These are phyloP conservation scores for Scedosporium aurantiacum DNA, from an alignment of 2,329 filamentous ascomycete species.

Conservation along the genomic window DNA sequence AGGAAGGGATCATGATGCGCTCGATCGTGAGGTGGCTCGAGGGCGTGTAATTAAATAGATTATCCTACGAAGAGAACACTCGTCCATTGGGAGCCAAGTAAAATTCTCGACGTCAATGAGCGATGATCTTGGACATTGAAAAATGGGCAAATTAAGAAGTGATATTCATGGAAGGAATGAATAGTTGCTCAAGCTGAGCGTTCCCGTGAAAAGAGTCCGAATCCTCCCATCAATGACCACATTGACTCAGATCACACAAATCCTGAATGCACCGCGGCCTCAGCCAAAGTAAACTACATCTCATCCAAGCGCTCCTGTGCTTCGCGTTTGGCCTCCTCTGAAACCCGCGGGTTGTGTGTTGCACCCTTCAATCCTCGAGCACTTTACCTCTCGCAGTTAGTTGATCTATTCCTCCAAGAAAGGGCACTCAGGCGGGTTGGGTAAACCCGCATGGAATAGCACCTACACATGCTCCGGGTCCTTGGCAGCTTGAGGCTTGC, in stretches of 20 bases:
- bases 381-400: constrained; percentile 20
- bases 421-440: constrained; percentile 6
- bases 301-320: constrained; percentile 40
- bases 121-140: no score
- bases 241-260: no score
- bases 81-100: neutral
- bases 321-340: constrained; percentile 42
- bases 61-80: no score
- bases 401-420: neutral
- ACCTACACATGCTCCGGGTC: constrained; percentile 44
- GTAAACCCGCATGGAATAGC: no score
- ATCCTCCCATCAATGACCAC: no score
- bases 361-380: constrained; percentile 13
- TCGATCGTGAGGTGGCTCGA: constrained; percentile 5
- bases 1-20: constrained; percentile 4
- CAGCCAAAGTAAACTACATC: constrained; percentile 17
- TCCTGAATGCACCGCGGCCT: no score
- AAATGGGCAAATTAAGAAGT: no score
- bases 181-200: no score
- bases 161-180: no score
- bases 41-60: neutral
- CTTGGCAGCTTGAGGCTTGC: no score
- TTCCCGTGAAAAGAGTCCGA: no score
- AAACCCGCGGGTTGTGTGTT: constrained; percentile 44
- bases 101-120: no score